A percentile compares a stretch with the other conserved stretches of the same genome.
Conservation (phyloP, 805 yeast species). For the Candida parachauliodes region DNA sequence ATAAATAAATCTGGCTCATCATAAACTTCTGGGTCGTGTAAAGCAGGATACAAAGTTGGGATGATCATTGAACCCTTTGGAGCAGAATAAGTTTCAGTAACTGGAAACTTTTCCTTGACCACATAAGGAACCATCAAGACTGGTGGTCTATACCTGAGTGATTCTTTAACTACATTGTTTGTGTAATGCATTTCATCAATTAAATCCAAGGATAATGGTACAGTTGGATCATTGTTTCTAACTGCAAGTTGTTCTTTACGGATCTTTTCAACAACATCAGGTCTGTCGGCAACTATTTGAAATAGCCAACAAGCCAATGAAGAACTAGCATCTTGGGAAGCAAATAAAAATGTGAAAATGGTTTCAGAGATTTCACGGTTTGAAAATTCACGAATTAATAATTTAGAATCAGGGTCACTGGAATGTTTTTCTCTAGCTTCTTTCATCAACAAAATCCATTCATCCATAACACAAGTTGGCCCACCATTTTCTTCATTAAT, state of each 20-base stretch:
- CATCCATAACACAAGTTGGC: slow-evolving; percentile 90
- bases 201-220: slow-evolving; percentile 62
- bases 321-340: slow-evolving; percentile 97
- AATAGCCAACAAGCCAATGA: slow-evolving; percentile 97
- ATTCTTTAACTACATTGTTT: slow-evolving; percentile 84
- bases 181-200: slow-evolving; percentile 88
- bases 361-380: slow-evolving; percentile 94
- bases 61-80: slow-evolving; percentile 98
- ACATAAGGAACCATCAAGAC: slow-evolving; percentile 97
- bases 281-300: slow-evolving; percentile 94
- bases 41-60: slow-evolving; percentile 91
- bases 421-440: slow-evolving; percentile 57
- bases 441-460: slow-evolving; percentile 86
- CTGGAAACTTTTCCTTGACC: slow-evolving; percentile 81
- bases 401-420: slow-evolving; percentile 49
- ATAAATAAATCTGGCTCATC: slow-evolving; percentile 90
- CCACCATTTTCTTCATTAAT: slow-evolving; percentile 68
- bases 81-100: slow-evolving; percentile 78
- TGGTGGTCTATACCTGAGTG: slow-evolving; percentile 94
- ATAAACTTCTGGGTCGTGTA: slow-evolving; percentile 96
- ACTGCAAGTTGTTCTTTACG: slow-evolving; percentile 89
- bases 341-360: slow-evolving; percentile 92
- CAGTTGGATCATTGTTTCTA: slow-evolving; percentile 70
- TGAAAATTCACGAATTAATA: slow-evolving; percentile 75
- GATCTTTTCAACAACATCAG: slow-evolving; percentile 80